These are phyloP conservation scores for Hsuehochloa calcarea DNA, from an alignment of 176 grass and related monocot genomes.

Conservation along the genomic window DNA sequence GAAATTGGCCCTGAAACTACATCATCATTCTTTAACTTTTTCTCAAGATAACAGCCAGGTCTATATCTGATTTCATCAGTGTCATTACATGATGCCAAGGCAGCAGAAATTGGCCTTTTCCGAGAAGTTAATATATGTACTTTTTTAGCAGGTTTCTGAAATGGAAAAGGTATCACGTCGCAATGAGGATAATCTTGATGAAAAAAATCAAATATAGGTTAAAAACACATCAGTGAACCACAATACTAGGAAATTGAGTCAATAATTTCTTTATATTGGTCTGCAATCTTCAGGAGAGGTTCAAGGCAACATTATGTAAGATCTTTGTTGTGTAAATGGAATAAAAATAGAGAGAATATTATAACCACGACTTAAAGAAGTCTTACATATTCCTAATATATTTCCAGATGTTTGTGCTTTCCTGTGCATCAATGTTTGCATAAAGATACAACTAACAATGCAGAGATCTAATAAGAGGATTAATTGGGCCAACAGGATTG, in stretches of 20 bases:
- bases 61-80: conserved; percentile 9
- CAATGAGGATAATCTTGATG: conserved; percentile 10
- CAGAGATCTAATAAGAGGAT: background rate
- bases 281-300: background rate
- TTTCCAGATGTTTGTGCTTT: background rate
- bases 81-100: background rate
- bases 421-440: background rate
- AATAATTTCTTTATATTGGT: background rate
- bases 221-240: background rate
- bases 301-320: background rate
- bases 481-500: background rate
- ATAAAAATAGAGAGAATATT: background rate
- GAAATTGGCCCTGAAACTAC: background rate
- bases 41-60: background rate
- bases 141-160: conserved; percentile 32
- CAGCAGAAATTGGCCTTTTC: conserved; percentile 15
- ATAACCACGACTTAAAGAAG: background rate
- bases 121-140: background rate
- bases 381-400: background rate
- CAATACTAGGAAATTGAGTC: background rate
- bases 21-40: conserved; percentile 14
- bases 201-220: background rate
- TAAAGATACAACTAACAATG: background rate
- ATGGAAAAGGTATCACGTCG: conserved; percentile 2
- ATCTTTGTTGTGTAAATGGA: background rate